A percentile compares a stretch with the other conserved stretches of the same genome.
Evolutionary conservation across 345 rosid genomes (phyloP).

Genomic region (Linum lewisii): DNA sequence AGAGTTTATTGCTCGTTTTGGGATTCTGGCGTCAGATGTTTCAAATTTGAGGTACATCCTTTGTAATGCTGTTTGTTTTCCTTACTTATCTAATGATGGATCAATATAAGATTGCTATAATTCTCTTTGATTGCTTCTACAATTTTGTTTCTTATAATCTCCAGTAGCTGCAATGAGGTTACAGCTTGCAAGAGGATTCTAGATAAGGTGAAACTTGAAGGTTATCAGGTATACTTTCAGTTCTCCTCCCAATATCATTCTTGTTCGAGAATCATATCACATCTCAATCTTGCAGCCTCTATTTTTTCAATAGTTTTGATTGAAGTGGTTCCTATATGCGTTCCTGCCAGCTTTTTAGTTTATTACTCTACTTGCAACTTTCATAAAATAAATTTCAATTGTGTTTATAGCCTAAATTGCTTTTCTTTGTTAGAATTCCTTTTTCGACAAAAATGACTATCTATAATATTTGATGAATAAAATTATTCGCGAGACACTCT

Average conservation of each 20-base stretch:
- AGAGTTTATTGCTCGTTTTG: not conserved
- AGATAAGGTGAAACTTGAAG: constrained; percentile 7
- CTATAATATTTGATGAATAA: not conserved
- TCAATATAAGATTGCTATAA: not conserved
- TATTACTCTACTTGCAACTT: not conserved
- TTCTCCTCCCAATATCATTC: not conserved
- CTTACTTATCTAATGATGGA: not conserved
- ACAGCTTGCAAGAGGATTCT: constrained; percentile 5
- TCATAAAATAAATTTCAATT: not conserved
- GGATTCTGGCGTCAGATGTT: not conserved
- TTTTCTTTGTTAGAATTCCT: not conserved
- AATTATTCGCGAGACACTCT: not conserved
- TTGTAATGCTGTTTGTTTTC: not conserved
- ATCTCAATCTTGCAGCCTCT: not conserved
- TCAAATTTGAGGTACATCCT: not conserved
- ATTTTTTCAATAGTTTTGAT: not conserved
- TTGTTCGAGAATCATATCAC: not conserved
- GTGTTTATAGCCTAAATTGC: not conserved
- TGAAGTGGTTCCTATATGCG: not conserved
- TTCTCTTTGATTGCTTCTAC: not conserved
- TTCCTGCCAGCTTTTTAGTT: not conserved
- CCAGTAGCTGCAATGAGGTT: not conserved
- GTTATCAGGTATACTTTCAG: constrained; percentile 4
- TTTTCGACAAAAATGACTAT: not conserved
- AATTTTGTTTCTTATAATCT: no score